Conservation (phyloP, 345 rosid species). For the Acer campestre region DNA sequence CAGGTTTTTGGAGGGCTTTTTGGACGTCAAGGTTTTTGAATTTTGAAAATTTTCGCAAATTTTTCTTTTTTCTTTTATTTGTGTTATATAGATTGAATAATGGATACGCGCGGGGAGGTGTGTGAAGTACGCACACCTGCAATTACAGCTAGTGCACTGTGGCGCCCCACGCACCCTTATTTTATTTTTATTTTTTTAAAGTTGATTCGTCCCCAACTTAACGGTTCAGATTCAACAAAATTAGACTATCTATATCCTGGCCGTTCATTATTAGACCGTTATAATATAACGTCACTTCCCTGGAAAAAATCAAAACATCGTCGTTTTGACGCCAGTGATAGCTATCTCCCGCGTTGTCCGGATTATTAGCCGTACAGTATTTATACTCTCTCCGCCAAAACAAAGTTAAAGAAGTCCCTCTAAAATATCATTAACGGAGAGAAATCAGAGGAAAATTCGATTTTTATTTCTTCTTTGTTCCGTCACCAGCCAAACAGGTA, state of each 20-base stretch:
- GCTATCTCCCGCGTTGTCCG: background rate
- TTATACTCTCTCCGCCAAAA: conserved; percentile 12
- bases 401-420: background rate
- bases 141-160: background rate
- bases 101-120: conserved; percentile 15
- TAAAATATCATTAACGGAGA: background rate
- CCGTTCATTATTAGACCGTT: background rate
- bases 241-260: background rate
- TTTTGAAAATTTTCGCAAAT: conserved; percentile 18
- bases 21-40: conserved; percentile 28
- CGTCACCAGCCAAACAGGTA: conserved; percentile 19
- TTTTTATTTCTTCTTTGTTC: conserved; percentile 9
- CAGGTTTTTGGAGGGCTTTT: conserved; percentile 6
- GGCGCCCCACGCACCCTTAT: background rate
- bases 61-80: background rate
- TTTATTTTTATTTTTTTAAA: too few species aligned
- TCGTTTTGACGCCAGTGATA: background rate
- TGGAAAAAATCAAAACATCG: background rate
- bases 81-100: background rate
- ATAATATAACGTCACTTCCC: background rate
- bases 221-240: background rate
- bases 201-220: too few species aligned
- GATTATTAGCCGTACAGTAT: background rate
- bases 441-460: conserved; percentile 1
- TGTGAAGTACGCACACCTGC: background rate